Base-by-base conservation (phyloP, 2,329 filamentous ascomycete genomes). In the Lithohypha guttulata region DNA sequence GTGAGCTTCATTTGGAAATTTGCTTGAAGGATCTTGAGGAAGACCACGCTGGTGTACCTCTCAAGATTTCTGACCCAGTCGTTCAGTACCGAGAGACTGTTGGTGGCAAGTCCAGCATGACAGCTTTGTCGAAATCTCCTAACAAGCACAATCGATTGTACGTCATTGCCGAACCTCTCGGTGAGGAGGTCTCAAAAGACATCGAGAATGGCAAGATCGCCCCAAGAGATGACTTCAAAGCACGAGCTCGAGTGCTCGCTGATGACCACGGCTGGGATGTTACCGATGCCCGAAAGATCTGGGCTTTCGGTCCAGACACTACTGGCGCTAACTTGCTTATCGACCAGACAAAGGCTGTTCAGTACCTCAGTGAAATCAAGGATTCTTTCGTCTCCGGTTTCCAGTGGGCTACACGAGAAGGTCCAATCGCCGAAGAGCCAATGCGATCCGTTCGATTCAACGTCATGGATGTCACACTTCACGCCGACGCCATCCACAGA, bases 131-230 rank as follows among this genome's bases (percentile, higher is more conserved):
- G 69, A 98, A 98, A 77, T 98, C 91, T 34, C 91, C 91, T 73
- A 98, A 98, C 84, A 98, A 98, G 85, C 91, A 98, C 83, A 98
- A 98, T 79, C 89, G 91, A 86, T 77, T 98, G 47, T 98, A 96
- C 76, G 80, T 98, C 70, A 77, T 76, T 66, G 91, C 91, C 51
- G 71, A 86, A 70, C 91, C 91, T 56, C 75, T 98, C 41, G 77
- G 77, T 31, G 91, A 98, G 77, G 91, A 96, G 56, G 81, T 98
- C 46, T 75, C 84, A 56, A 77, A 78, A 60, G 84, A 82, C 59
- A 98, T 98, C 52, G 91, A 98, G 74, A 53, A 62, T 41, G 91
- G 91, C 73, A 91, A 86, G 75, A 86, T 98, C 65, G 74, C 69
- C 60, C 84, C 91, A 53, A 85, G 89, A 76, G 91, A 98, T 66